phyloP scores from a whole-genome alignment of 345 rosid species.

The Camelina sativa region DNA sequence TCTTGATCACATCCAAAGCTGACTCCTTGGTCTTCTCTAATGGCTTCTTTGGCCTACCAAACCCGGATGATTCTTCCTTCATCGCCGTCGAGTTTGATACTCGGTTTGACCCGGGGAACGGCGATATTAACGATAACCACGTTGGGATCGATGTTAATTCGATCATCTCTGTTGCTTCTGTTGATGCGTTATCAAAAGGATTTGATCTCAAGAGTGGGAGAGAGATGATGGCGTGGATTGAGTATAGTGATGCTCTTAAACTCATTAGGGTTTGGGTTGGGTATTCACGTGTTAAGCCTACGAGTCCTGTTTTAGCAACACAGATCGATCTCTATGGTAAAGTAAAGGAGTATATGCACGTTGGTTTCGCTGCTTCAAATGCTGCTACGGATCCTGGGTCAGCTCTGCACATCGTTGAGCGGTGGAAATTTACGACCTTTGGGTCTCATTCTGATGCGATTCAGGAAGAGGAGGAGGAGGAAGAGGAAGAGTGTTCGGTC shows the following conservation, averaged over 20 bases:
- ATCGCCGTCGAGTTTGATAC: constrained; percentile 87
- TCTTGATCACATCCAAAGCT: constrained; percentile 76
- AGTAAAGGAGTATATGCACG: constrained; percentile 76
- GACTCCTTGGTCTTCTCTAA: constrained; percentile 64
- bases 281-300: constrained; percentile 56
- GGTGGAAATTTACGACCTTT: constrained; percentile 71
- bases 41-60: constrained; percentile 75
- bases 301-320: constrained; percentile 58
- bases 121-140: constrained; percentile 68
- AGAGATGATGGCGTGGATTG: constrained; percentile 74
- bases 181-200: constrained; percentile 55
- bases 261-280: constrained; percentile 69
- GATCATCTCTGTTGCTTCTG: constrained; percentile 57
- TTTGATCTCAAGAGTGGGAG: constrained; percentile 65
- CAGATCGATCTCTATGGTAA: constrained; percentile 63
- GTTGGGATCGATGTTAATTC: constrained; percentile 67
- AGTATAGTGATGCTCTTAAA: constrained; percentile 60
- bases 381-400: constrained; percentile 55
- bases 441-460: constrained; percentile 43
- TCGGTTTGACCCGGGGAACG: constrained; percentile 54
- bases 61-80: constrained; percentile 54
- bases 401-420: constrained; percentile 58
- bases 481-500: constrained; percentile 59
- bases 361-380: constrained; percentile 83
- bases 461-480: constrained; percentile 57